A percentile compares a stretch with the other conserved stretches of the same genome.
Evolutionary conservation across 169 alveolate genomes (phyloP).

Genomic region (Miamiensis avidus): DNA sequence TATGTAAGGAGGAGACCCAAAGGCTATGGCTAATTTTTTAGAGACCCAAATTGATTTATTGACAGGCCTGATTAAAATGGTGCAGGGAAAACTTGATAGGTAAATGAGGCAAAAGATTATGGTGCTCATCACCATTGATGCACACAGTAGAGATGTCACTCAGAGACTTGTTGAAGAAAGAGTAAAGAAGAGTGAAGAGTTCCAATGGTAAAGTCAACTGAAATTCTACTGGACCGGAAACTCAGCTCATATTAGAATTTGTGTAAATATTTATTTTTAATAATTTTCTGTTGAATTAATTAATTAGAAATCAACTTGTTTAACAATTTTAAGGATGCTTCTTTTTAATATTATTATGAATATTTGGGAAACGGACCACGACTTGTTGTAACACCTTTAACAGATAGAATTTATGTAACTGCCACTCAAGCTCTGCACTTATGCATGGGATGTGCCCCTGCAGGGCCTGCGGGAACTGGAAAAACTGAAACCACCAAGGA

Average conservation of each 20-base stretch:
- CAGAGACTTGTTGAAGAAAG: slow-evolving; percentile 87
- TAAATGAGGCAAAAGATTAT: slow-evolving; percentile 89
- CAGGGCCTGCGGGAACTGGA: slow-evolving; percentile 99
- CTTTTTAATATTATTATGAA: slow-evolving; percentile 93
- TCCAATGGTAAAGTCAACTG: slow-evolving; percentile 96
- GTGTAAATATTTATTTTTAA: slow-evolving; percentile 25
- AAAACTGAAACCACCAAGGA: slow-evolving; percentile 97
- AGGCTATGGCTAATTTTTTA: slow-evolving; percentile 73
- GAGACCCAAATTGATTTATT: slow-evolving; percentile 77
- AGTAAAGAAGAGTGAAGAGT: slow-evolving; percentile 88
- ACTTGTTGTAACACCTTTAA: slow-evolving; percentile 95
- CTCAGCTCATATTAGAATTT: slow-evolving; percentile 88
- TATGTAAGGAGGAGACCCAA: slow-evolving; percentile 63
- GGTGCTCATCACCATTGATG: slow-evolving; percentile 95
- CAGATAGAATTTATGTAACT: slow-evolving; percentile 97
- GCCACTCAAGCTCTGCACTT: slow-evolving; percentile 97
- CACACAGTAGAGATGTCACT: slow-evolving; percentile 95
- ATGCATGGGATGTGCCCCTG: slow-evolving; percentile 98
- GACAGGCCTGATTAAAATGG: slow-evolving; percentile 89
- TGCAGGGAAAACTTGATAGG: slow-evolving; percentile 88
- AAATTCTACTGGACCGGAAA: slow-evolving; percentile 92
- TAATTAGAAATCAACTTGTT: no score
- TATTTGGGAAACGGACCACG: slow-evolving; percentile 97
- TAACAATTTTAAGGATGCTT: slow-evolving; percentile 90
- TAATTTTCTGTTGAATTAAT: slow-evolving; percentile 70